Evolutionary conservation across 257 asterid species (phyloP).

Genomic region (Solanum raphanifolium): DNA sequence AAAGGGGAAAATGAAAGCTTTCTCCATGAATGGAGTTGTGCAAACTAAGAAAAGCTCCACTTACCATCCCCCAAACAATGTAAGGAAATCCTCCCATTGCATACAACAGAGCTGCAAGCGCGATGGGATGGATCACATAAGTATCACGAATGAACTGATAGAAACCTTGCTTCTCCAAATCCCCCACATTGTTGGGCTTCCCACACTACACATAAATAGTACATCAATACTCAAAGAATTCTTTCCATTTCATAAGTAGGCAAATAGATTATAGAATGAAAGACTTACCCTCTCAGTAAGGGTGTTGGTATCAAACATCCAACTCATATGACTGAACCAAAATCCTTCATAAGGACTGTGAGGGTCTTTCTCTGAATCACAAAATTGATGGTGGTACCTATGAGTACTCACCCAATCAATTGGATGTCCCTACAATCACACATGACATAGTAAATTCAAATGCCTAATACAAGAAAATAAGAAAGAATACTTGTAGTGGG

Average conservation of each 20-base stretch:
- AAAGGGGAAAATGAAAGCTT: neutral
- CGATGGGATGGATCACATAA: slow-evolving; percentile 43
- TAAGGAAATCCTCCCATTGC: slow-evolving; percentile 71
- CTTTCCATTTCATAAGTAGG: neutral
- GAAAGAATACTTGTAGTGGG: neutral
- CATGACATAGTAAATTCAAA: neutral
- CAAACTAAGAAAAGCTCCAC: neutral
- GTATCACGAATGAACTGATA: slow-evolving; percentile 46
- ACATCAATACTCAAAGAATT: neutral
- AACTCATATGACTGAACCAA: slow-evolving; percentile 79
- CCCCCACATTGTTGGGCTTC: slow-evolving; percentile 55
- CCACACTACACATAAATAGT: slow-evolving; percentile 36
- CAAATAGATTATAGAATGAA: neutral
- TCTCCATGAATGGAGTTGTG: neutral
- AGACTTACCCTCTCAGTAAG: slow-evolving; percentile 34
- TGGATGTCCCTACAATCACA: slow-evolving; percentile 48
- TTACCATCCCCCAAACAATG: slow-evolving; percentile 83
- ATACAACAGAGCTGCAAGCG: slow-evolving; percentile 51
- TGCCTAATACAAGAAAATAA: neutral
- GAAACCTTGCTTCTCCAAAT: slow-evolving; percentile 62
- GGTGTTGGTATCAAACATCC: slow-evolving; percentile 53
- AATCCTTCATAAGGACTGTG: slow-evolving; percentile 81
- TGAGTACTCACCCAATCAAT: slow-evolving; percentile 90
- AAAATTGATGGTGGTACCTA: slow-evolving; percentile 73
- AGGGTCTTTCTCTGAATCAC: slow-evolving; percentile 71